These are phyloP conservation scores for Emericellopsis terricola DNA, from an alignment of 495 filamentous ascomycete species.

Conservation along the genomic window DNA sequence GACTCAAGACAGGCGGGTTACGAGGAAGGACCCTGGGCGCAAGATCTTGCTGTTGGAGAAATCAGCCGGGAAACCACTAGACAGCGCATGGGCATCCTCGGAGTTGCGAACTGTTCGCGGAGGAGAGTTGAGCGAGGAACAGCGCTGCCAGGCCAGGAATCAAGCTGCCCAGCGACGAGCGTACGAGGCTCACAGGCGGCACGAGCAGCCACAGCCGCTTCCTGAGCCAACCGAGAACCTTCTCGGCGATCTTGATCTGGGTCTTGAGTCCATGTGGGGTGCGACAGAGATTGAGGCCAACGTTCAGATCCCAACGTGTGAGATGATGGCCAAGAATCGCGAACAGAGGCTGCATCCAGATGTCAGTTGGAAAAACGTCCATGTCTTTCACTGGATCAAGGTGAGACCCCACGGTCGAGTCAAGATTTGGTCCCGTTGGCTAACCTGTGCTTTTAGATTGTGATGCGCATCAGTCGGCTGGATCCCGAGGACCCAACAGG, in stretches of 20 bases:
- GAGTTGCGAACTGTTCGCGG: conserved; percentile 64
- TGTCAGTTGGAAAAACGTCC: conserved; percentile 89
- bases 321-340: conserved; percentile 70
- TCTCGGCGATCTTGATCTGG: conserved; percentile 57
- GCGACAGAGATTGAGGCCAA: conserved; percentile 96
- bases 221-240: conserved; percentile 45
- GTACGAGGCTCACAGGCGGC: conserved; percentile 15
- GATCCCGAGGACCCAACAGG: conserved; percentile 60
- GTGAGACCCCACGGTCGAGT: conserved; percentile 26
- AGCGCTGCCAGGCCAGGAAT: conserved; percentile 22
- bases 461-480: conserved; percentile 82
- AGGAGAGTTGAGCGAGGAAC: conserved; percentile 41
- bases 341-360: conserved; percentile 67
- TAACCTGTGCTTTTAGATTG: conserved; percentile 45
- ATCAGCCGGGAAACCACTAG: conserved; percentile 59
- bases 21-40: conserved; percentile 64
- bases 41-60: conserved; percentile 89
- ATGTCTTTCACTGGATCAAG: conserved; percentile 99
- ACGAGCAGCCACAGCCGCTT: conserved; percentile 16
- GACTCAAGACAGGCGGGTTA: conserved; percentile 72
- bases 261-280: conserved; percentile 46
- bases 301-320: conserved; percentile 84
- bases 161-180: conserved; percentile 20
- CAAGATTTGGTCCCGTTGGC: conserved; percentile 2
- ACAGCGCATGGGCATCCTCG: conserved; percentile 62